Base-by-base conservation (phyloP, 306 rosid genomes). In the Calophaca sinica region DNA sequence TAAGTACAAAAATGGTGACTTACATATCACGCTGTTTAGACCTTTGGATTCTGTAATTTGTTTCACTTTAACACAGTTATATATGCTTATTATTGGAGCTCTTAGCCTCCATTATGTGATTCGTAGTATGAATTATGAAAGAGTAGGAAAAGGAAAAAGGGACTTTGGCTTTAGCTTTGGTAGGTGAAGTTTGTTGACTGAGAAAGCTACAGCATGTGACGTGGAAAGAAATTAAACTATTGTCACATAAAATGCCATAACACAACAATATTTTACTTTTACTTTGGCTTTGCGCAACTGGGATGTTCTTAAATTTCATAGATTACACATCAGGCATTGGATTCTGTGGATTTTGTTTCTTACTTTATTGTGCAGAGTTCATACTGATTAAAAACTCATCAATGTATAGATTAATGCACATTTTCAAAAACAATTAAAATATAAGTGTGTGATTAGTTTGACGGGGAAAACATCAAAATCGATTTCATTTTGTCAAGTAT, bases 161-260 rank as follows among this genome's bases (percentile, higher is more conserved):
- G 49, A 3, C 29, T 36, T 70, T 58, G 67, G 81, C 62, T 36
- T 70, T 58, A 62, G 81, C 62, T 35, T 70, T 7, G 28, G 49
- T 68, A 53, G 85, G 88, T 76, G 83, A 68, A 77, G 76, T 55
- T 78, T 73, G 82, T 83, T 78, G 65, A 61, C 80, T 49, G 28
- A n/a, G 91, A 88, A 85, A 90, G 91, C 85, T 64, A 83, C 94
- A 86, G 41, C 82, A 76, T 79, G 51, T 81, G 86, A 87, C 76
- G 81, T 83, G 84, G 80, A 74, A 77, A 70, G 66, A 61, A 54
- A 77, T 65, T 68, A 42, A 67, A 2, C 10, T 20, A 53, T 51
- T 33, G 65, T 32, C 72, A 48, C 44, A 57, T 36, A 76, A 74
- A 69, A 51, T 70, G 82, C 11, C 85, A 74, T 38, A 31, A 72